A percentile compares a stretch with the other conserved stretches of the same genome.
phyloP scores from a whole-genome alignment of 179 eudicot genomes.

The Pouteria campechiana region DNA sequence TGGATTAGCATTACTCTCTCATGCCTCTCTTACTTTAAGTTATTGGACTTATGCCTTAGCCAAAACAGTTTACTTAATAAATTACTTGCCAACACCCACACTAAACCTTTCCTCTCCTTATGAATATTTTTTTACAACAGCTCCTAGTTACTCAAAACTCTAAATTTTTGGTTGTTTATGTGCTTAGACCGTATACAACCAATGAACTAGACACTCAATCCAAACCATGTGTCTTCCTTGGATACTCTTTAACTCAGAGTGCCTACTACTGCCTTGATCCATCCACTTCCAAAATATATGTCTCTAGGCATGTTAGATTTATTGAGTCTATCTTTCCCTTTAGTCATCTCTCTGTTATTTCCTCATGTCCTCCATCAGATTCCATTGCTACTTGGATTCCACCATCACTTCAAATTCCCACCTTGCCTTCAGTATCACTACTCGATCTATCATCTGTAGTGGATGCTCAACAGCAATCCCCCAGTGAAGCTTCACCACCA shows the following conservation, averaged over 20 bases:
- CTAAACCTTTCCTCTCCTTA: neutral
- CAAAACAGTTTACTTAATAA: neutral
- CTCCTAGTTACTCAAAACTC: neutral
- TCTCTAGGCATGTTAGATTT: neutral
- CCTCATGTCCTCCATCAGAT: too few relatives aligned
- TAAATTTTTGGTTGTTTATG: neutral
- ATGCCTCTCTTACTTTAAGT: too few relatives aligned
- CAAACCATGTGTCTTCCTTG: neutral
- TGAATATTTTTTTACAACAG: too few relatives aligned
- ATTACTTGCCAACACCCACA: neutral
- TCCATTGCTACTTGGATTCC: too few relatives aligned
- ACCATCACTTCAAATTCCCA: neutral
- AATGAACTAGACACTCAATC: neutral
- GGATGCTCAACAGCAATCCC: neutral
- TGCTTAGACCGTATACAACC: neutral
- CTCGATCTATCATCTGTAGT: neutral
- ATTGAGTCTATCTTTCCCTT: neutral
- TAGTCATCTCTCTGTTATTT: neutral
- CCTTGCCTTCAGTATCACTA: neutral
- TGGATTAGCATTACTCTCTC: too few relatives aligned
- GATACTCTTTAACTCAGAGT: neutral
- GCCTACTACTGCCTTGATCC: neutral
- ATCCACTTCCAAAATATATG: neutral
- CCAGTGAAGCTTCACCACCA: neutral
- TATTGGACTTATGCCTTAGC: neutral